These are phyloP conservation scores for Schizosaccharomyces osmophilus DNA, from an alignment of 805 yeast genomes.

Conservation along the genomic window DNA sequence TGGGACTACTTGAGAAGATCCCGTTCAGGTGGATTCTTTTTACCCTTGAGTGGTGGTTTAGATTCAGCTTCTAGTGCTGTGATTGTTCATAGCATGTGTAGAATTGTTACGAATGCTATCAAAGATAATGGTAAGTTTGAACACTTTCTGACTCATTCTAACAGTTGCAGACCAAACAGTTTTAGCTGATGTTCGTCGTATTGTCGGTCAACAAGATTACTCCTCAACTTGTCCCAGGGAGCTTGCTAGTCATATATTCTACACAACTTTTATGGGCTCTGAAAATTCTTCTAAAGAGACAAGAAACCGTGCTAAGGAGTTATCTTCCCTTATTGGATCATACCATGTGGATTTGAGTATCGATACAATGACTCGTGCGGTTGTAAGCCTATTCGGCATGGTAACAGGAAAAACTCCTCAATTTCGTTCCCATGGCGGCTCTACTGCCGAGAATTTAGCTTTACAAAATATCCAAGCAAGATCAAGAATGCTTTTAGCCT, in stretches of 20 bases:
- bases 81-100: constrained; percentile 83
- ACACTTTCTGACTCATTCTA: not conserved
- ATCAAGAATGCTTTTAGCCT: constrained; percentile 78
- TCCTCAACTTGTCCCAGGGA: constrained; percentile 53
- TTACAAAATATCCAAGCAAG: constrained; percentile 93
- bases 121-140: constrained; percentile 26
- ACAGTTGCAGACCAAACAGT: constrained; percentile 25
- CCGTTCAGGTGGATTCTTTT: constrained; percentile 68
- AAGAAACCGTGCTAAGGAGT: constrained; percentile 49
- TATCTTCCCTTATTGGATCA: constrained; percentile 57
- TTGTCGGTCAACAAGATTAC: constrained; percentile 36
- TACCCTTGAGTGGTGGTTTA: constrained; percentile 91
- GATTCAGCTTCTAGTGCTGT: constrained; percentile 95
- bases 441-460: constrained; percentile 75
- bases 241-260: constrained; percentile 51
- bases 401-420: constrained; percentile 80
- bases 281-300: constrained; percentile 78
- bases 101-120: constrained; percentile 51
- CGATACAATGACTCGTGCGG: constrained; percentile 59
- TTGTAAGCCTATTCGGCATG: constrained; percentile 52
- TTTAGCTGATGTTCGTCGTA: constrained; percentile 41
- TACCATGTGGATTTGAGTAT: constrained; percentile 81
- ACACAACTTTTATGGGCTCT: constrained; percentile 90
- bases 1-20: constrained; percentile 95
- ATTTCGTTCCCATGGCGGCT: constrained; percentile 82